These are phyloP conservation scores for Cenchrus purpureus DNA, from an alignment of 176 grass and related monocot genomes.

Conservation along the genomic window DNA sequence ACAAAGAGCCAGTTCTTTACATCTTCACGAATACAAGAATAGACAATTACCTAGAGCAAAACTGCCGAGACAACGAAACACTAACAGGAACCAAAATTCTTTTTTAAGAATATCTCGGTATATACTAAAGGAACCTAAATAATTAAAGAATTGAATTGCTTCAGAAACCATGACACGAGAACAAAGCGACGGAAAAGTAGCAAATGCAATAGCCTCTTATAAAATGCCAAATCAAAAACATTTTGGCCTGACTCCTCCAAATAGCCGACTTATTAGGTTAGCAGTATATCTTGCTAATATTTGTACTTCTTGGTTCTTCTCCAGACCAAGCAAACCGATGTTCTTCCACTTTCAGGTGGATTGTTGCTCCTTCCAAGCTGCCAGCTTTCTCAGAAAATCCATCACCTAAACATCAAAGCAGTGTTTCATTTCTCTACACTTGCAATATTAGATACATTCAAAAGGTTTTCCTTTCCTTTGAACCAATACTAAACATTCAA, in stretches of 20 bases:
- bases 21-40: background rate
- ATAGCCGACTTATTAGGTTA: constrained; percentile 67
- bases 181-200: background rate
- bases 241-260: constrained; percentile 47
- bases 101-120: constrained; percentile 30
- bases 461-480: background rate
- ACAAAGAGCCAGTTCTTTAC: constrained; percentile 21
- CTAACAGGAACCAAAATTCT: constrained; percentile 4
- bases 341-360: constrained; percentile 25
- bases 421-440: background rate
- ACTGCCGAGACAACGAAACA: background rate
- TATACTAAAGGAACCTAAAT: constrained; percentile 40
- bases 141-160: constrained; percentile 55
- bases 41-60: constrained; percentile 30
- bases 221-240: constrained; percentile 63
- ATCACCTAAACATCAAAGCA: constrained; percentile 62
- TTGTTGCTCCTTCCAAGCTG: constrained; percentile 72
- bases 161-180: constrained; percentile 27
- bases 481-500: background rate
- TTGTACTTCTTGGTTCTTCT: constrained; percentile 45
- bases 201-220: constrained; percentile 27
- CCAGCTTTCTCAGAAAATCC: constrained; percentile 82
- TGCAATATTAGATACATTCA: background rate
- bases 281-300: constrained; percentile 62
- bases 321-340: constrained; percentile 37